Base-by-base conservation (phyloP, 129 eudicot species). In the Flaveria linearis region DNA sequence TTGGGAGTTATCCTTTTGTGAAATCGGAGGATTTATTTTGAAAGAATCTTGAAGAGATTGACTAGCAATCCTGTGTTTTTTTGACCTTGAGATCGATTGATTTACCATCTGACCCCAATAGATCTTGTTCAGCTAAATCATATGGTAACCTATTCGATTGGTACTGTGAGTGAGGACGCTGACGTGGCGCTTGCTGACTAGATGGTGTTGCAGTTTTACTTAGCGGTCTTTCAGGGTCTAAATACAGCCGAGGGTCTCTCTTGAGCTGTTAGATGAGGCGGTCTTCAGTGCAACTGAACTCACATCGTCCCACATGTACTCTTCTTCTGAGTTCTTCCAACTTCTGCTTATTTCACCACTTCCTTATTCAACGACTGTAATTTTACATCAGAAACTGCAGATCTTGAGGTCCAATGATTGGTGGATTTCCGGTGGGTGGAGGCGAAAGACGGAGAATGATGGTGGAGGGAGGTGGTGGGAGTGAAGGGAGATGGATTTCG, bases 291-390 rank as follows among this genome's bases (percentile, higher is more conserved):
- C 72, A 72, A 78, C 79, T 15, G 96, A 79, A 68, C 82, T 88
- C 78, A 88, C 78, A 77, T 86, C 91, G 69, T 88, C 96, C 97
- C 97, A 90, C 86, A 78, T 76, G 82, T 77, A 93, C 87, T 93
- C 97, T 84, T 93, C 97, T 47, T 87, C 93, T 8, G 96, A 87
- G 77, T 86, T 84, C 82, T 87, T 82, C 97, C 93, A 93, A 85
- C 88, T 90, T 76, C 76, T 79, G 66, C 63, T 81, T 56, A 88
- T 45, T 80, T 73, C 92, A 53, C 82, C 53, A 61, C 82, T 75
- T 78, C 77, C 87, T 84, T 82, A 43, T 72, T 80, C 69, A 33
- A 39, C 17, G 80, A 75, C 30, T 58, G 97, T 46, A 82, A 66
- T 67, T 58, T 76, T 63, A 68, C 78, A 73, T 86, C 89, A 47